phyloP scores from a whole-genome alignment of 352 stramenopile species.

The Pythium plurisporium region DNA sequence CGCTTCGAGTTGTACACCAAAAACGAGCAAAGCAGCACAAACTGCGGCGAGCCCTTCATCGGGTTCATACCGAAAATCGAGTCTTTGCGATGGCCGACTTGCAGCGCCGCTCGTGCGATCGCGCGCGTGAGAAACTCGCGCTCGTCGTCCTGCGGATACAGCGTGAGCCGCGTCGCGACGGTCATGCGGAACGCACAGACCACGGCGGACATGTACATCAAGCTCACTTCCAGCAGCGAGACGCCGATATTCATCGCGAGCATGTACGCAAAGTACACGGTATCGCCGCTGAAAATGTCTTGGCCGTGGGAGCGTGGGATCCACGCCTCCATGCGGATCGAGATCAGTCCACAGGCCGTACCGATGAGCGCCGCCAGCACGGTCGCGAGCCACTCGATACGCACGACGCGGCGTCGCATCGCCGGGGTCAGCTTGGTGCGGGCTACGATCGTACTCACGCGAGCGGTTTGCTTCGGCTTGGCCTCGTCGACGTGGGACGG shows the following conservation, averaged over 20 bases:
- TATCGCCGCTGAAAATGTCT: neutral
- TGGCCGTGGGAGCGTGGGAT: neutral
- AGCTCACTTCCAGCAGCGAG: slow-evolving; percentile 42
- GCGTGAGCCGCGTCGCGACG: slow-evolving; percentile 32
- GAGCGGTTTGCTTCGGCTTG: neutral
- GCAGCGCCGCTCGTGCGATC: slow-evolving; percentile 41
- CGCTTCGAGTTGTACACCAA: slow-evolving; percentile 52
- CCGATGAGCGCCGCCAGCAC: neutral
- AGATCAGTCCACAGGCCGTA: neutral
- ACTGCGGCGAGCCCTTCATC: slow-evolving; percentile 37
- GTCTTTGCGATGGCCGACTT: slow-evolving; percentile 41
- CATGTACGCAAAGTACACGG: neutral
- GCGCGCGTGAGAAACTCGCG: slow-evolving; percentile 44
- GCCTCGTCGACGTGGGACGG: neutral
- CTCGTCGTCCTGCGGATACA: slow-evolving; percentile 45
- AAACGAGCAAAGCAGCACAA: slow-evolving; percentile 34
- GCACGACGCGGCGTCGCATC: slow-evolving; percentile 1
- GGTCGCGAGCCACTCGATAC: slow-evolving; percentile 6
- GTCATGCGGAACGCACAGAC: slow-evolving; percentile 40
- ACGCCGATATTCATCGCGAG: slow-evolving; percentile 36
- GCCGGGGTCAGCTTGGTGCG: neutral
- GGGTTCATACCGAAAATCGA: slow-evolving; percentile 47
- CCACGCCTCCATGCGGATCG: slow-evolving; percentile 1
- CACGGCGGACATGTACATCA: slow-evolving; percentile 37
- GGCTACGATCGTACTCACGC: neutral